Conservation (phyloP, 306 rosid species). For the Dryas octopetala region DNA sequence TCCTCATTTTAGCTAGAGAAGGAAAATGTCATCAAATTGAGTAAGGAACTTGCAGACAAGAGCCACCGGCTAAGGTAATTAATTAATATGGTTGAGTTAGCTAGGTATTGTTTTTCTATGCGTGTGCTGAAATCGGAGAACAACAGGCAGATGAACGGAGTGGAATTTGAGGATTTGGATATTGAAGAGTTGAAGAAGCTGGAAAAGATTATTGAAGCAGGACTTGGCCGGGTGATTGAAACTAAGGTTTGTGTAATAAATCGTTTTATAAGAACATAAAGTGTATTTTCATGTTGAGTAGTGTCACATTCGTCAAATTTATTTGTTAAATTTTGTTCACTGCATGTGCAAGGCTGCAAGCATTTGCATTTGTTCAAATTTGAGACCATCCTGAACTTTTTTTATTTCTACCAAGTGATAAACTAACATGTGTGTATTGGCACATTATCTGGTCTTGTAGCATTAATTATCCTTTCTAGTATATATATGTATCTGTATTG, state of each 20-base stretch:
- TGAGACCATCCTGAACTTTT: too few relatives aligned
- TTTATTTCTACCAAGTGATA: too few relatives aligned
- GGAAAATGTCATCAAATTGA: constrained; percentile 15
- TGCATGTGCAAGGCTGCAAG: too few relatives aligned
- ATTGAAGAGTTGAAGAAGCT: constrained; percentile 30
- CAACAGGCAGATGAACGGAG: too few relatives aligned
- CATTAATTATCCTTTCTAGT: neutral
- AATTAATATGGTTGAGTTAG: too few relatives aligned
- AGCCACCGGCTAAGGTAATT: constrained; percentile 28
- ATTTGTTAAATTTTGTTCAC: neutral
- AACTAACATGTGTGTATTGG: too few relatives aligned
- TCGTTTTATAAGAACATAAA: neutral
- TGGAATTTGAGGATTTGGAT: constrained; percentile 32
- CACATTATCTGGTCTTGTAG: too few relatives aligned
- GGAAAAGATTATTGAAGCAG: constrained; percentile 33
- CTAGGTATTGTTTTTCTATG: too few relatives aligned
- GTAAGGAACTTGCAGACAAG: constrained; percentile 35
- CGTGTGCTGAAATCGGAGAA: too few relatives aligned
- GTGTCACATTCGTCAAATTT: neutral
- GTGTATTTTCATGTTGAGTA: too few relatives aligned
- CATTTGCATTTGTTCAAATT: too few relatives aligned
- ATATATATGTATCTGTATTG: neutral
- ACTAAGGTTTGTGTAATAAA: constrained; percentile 29
- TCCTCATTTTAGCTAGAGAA: constrained; percentile 23
- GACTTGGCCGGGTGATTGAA: constrained; percentile 31